A percentile compares a stretch with the other conserved stretches of the same genome.
These are phyloP conservation scores for Exophiala spinifera DNA, from an alignment of 2,329 filamentous ascomycete genomes.

Conservation along the genomic window DNA sequence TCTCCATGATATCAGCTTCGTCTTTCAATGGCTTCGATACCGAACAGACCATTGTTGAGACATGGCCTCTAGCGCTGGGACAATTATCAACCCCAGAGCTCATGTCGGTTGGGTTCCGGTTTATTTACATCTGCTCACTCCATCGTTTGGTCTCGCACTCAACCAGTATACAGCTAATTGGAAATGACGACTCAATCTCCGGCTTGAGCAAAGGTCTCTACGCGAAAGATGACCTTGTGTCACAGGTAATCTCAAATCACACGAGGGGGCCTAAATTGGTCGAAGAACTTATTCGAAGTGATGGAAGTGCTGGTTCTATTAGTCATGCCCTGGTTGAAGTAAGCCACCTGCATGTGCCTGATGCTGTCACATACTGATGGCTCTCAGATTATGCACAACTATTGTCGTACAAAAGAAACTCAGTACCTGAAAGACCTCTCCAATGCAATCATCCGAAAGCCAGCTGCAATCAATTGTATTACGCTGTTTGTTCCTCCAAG, in stretches of 20 bases:
- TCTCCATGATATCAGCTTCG: constrained; percentile 56
- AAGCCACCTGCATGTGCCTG: constrained; percentile 25
- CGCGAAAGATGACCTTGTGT: constrained; percentile 72
- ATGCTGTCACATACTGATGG: constrained; percentile 9
- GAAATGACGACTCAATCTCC: constrained; percentile 80
- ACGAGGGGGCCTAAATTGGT: constrained; percentile 74
- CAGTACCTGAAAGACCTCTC: constrained; percentile 62
- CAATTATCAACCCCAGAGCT: constrained; percentile 62
- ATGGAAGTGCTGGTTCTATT: constrained; percentile 86
- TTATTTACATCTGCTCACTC: constrained; percentile 84
- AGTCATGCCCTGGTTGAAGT: constrained; percentile 74
- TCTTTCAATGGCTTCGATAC: constrained; percentile 59
- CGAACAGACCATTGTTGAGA: constrained; percentile 64
- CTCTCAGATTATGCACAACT: constrained; percentile 49
- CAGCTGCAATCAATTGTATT: constrained; percentile 57
- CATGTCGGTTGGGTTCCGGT: constrained; percentile 71
- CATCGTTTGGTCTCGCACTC: constrained; percentile 78
- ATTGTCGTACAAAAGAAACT: constrained; percentile 60
- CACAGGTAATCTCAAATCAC: constrained; percentile 69
- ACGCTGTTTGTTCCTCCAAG: constrained; percentile 58
- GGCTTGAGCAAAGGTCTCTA: constrained; percentile 68
- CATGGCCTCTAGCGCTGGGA: constrained; percentile 62
- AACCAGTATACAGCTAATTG: constrained; percentile 74
- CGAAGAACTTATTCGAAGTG: constrained; percentile 80
- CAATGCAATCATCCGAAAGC: constrained; percentile 54